phyloP scores from a whole-genome alignment of 2,329 filamentous ascomycete species.

The Xenoacremonium recifei region DNA sequence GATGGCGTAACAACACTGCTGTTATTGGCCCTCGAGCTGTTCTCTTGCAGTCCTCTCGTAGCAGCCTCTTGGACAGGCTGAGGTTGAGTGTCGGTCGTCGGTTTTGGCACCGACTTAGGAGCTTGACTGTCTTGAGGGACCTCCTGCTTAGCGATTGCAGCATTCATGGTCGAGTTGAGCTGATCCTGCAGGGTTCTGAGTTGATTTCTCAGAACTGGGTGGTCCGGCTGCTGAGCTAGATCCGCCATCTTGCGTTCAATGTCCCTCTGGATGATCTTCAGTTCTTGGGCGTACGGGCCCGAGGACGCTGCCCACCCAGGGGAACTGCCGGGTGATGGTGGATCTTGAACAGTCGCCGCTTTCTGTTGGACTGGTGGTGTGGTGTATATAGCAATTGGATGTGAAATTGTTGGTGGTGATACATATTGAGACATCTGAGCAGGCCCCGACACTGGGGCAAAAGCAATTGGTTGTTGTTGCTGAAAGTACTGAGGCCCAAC shows the following conservation, averaged over 20 bases:
- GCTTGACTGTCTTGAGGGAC: background rate
- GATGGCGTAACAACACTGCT: too few relatives aligned
- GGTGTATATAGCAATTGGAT: constrained; percentile 4
- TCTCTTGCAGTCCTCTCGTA: background rate
- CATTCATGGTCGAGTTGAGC: constrained; percentile 29
- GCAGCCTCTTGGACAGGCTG: background rate
- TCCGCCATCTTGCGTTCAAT: constrained; percentile 25
- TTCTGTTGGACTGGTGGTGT: background rate
- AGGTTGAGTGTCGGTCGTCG: background rate
- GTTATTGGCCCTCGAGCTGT: too few relatives aligned
- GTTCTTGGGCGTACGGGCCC: constrained; percentile 14
- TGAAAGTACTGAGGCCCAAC: constrained; percentile 21
- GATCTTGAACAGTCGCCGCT: too few relatives aligned
- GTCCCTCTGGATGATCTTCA: constrained; percentile 25
- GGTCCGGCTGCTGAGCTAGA: constrained; percentile 21
- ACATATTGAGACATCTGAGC: constrained; percentile 12
- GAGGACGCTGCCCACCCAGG: constrained; percentile 3
- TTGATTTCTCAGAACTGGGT: constrained; percentile 21
- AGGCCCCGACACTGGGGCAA: constrained; percentile 9
- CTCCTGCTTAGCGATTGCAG: constrained; percentile 15
- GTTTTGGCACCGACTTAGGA: too few relatives aligned
- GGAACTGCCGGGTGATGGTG: too few relatives aligned
- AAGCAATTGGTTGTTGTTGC: constrained; percentile 16
- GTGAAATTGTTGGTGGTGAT: constrained; percentile 1
- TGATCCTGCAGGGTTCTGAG: constrained; percentile 26